These are phyloP conservation scores for Cladosporium sp. DNA, from an alignment of 2,329 filamentous ascomycete species.

Conservation along the genomic window DNA sequence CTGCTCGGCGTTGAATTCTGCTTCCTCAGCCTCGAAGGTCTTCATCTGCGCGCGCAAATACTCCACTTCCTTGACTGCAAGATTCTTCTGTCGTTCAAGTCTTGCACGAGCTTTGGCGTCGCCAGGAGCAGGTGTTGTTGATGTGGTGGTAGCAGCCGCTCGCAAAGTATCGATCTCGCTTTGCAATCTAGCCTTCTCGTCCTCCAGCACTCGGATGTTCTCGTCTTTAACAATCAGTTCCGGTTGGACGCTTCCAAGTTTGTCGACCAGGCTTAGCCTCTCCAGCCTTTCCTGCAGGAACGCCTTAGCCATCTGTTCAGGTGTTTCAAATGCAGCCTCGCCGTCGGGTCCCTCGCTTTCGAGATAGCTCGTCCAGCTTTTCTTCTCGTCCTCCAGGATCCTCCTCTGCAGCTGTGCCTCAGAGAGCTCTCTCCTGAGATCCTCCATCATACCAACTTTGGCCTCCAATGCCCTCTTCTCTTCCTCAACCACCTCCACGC, in stretches of 20 bases:
- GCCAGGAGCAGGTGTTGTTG: constrained; percentile 33
- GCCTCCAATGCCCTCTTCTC: constrained; percentile 84
- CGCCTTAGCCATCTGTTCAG: constrained; percentile 81
- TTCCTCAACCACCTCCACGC: constrained; percentile 92
- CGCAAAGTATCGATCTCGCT: constrained; percentile 72
- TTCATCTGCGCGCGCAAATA: constrained; percentile 91
- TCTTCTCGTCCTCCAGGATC: constrained; percentile 81
- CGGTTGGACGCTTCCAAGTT: constrained; percentile 74
- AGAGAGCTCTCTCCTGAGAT: constrained; percentile 71
- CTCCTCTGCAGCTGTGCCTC: constrained; percentile 82
- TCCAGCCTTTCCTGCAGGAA: constrained; percentile 80
- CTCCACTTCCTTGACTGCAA: constrained; percentile 90
- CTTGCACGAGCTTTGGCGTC: constrained; percentile 71
- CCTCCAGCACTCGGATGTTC: constrained; percentile 69
- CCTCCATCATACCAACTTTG: constrained; percentile 72
- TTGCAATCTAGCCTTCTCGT: constrained; percentile 64
- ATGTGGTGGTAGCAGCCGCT: constrained; percentile 39
- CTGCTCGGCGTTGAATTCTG: constrained; percentile 77
- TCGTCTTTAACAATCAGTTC: constrained; percentile 77
- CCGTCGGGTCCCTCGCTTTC: constrained; percentile 64
- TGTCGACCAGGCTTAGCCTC: constrained; percentile 75
- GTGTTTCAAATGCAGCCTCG: constrained; percentile 77
- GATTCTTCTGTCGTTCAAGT: constrained; percentile 78
- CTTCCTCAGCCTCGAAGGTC: constrained; percentile 81
- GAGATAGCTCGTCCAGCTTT: constrained; percentile 84